Base-by-base conservation (phyloP, 805 yeast species). In the Lachancea waltii region DNA sequence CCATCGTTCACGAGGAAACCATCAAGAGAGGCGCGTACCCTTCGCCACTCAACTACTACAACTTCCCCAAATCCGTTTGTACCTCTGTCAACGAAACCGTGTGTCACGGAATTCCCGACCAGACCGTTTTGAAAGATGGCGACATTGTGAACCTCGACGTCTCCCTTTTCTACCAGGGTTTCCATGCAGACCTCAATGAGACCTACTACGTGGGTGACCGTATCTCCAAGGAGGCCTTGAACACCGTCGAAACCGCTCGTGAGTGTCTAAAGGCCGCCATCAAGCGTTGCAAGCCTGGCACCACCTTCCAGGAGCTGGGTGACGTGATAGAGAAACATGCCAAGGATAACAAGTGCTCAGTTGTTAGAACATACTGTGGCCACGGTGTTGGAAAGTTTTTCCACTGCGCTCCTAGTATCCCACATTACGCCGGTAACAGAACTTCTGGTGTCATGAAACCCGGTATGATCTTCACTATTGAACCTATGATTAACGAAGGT, bases 81-180 rank as follows among this genome's bases (percentile, higher is more conserved):
- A 86, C 95, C 1, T 86, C 96, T 2, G 81, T 92, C 30, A 92
- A 92, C 63, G 98, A 92, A 68, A 79, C 87, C 41, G 84, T 92
- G 44, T 92, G 98, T 60, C 98, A 92, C 62, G 98, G 98, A 46
- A 84, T 92, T 42, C 98, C 98, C 19, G 98, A 92, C 63, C 73
- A 84, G 65, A 74, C 89, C 39, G 79, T 79, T 23, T 71, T 92
- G 46, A 66, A 85, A 60, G 97, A 90, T 49, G 98, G 98, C 43
- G 98, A 92, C 58, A 90, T 92, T 49, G 74, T 92, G 44, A 92
- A 92, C 58, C 67, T 92, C 47, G 98, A 92, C 60, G 85, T 92
- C 34, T 74, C 95, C 3, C 62, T 92, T 38, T 92, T 74, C 65
- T 76, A 82, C 62, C 75, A 83, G 48, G 98, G 98, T 1, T 77